These are phyloP conservation scores for Apiospora saccharicola DNA, from an alignment of 2,329 filamentous ascomycete species.

Conservation along the genomic window DNA sequence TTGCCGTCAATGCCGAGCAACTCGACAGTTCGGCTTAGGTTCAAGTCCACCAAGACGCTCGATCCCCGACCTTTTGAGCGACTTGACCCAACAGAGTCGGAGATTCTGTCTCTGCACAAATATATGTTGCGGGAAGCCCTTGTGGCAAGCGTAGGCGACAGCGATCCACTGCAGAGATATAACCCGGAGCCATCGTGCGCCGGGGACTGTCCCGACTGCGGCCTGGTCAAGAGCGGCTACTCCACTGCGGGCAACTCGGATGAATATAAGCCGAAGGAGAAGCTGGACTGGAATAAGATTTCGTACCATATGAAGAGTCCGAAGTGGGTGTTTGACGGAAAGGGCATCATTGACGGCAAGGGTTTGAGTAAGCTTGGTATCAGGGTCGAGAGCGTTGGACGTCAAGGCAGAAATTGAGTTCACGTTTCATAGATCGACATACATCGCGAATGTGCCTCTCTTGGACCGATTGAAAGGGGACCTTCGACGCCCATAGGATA, in stretches of 20 bases:
- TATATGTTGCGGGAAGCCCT: conserved; percentile 48
- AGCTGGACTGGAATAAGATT: conserved; percentile 60
- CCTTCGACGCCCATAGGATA: neutral
- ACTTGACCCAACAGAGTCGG: conserved; percentile 49
- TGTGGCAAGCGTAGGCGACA: conserved; percentile 30
- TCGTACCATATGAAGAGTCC: conserved; percentile 59
- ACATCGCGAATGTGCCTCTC: neutral
- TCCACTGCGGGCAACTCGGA: conserved; percentile 52
- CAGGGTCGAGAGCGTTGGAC: conserved; percentile 60
- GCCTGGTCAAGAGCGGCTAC: conserved; percentile 49
- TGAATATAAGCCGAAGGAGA: conserved; percentile 56
- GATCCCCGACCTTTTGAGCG: conserved; percentile 57
- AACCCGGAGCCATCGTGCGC: conserved; percentile 54
- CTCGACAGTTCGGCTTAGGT: conserved; percentile 31
- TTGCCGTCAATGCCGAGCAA: conserved; percentile 29
- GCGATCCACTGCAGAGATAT: conserved; percentile 56
- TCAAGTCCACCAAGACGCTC: conserved; percentile 31
- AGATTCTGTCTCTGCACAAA: conserved; percentile 57
- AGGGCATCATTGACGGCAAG: conserved; percentile 57
- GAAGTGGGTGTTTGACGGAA: conserved; percentile 65
- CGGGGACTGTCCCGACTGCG: conserved; percentile 58
- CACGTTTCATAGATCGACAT: neutral
- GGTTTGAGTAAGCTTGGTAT: conserved; percentile 59
- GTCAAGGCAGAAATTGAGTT: conserved; percentile 40
- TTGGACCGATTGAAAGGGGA: neutral